Percentiles rank a stretch among this genome's conserved stretches.
These are phyloP conservation scores for Chlamydomonas sp. DNA, from an alignment of 139 green algal genomes.

Conservation along the genomic window DNA sequence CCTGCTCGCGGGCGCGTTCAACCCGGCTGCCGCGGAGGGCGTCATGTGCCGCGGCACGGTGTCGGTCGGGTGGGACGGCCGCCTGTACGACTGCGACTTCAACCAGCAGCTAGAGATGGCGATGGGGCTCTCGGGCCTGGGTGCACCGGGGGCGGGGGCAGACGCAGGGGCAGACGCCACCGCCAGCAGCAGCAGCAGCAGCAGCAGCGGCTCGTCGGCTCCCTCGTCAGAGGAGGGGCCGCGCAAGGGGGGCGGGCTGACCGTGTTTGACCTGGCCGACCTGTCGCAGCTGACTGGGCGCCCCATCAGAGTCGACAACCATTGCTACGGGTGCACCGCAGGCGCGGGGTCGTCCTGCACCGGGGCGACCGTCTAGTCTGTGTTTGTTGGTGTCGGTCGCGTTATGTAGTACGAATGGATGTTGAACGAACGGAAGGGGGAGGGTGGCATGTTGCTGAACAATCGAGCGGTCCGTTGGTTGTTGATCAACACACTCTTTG, in stretches of 20 bases:
- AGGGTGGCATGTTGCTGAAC: too few relatives aligned
- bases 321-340: slow-evolving; percentile 96
- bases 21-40: slow-evolving; percentile 55
- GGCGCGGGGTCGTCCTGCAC: slow-evolving; percentile 78
- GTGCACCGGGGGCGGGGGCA: not conserved
- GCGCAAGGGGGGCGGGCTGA: too few relatives aligned
- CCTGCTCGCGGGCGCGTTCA: slow-evolving; percentile 82
- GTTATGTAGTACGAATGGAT: too few relatives aligned
- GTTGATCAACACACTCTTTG: too few relatives aligned
- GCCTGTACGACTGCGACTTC: slow-evolving; percentile 96
- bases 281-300: slow-evolving; percentile 64
- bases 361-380: slow-evolving; percentile 40
- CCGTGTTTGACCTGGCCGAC: slow-evolving; percentile 73
- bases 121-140: slow-evolving; percentile 11
- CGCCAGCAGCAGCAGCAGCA: slow-evolving; percentile 12
- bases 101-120: slow-evolving; percentile 94
- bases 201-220: slow-evolving; percentile 1
- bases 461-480: too few relatives aligned
- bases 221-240: not conserved
- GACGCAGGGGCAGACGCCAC: not conserved
- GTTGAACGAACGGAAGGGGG: too few relatives aligned
- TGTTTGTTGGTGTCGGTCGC: too few relatives aligned
- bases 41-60: slow-evolving; percentile 81
- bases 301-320: slow-evolving; percentile 67
- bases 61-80: slow-evolving; percentile 82